These are phyloP conservation scores for Bruguiera hainesii DNA, from an alignment of 441 rosid species.

Conservation along the genomic window DNA sequence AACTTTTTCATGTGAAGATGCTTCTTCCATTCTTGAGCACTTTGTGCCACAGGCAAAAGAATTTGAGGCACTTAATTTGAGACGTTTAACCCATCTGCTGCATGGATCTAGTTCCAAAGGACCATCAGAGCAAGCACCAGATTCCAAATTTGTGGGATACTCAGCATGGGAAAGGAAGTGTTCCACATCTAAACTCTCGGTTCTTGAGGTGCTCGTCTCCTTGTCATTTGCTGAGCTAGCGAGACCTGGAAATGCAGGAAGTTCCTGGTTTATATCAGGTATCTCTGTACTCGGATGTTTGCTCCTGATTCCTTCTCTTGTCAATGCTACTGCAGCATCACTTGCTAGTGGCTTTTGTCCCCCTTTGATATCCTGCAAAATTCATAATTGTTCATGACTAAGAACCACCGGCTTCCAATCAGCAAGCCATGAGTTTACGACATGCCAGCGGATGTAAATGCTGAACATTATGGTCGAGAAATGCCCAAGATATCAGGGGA, in stretches of 20 bases:
- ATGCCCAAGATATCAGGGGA: conserved; percentile 2
- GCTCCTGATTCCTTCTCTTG: conserved; percentile 28
- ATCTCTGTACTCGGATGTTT: conserved; percentile 27
- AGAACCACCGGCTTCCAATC: conserved; percentile 6
- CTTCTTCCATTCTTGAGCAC: conserved; percentile 40
- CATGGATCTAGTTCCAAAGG: conserved; percentile 37
- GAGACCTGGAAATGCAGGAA: conserved; percentile 32
- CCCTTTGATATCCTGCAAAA: conserved; percentile 39
- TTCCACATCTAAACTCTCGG: conserved; percentile 70
- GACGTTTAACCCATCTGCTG: conserved; percentile 88
- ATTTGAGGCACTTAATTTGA: conserved; percentile 42
- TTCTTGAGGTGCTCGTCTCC: conserved; percentile 66
- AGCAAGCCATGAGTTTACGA: background rate
- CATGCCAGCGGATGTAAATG: conserved; percentile 6
- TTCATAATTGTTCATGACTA: conserved; percentile 12
- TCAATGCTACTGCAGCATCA: conserved; percentile 28
- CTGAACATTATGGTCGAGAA: background rate
- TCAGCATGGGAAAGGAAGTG: conserved; percentile 40
- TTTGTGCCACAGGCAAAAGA: conserved; percentile 42
- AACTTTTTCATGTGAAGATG: conserved; percentile 39
- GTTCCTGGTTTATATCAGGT: conserved; percentile 55
- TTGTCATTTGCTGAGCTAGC: conserved; percentile 37
- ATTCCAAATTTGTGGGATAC: conserved; percentile 35
- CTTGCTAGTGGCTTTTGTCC: conserved; percentile 23
- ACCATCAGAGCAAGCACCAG: conserved; percentile 27